These are phyloP conservation scores for Neonectria ditissima DNA, from an alignment of 2,329 filamentous ascomycete species.

Conservation along the genomic window DNA sequence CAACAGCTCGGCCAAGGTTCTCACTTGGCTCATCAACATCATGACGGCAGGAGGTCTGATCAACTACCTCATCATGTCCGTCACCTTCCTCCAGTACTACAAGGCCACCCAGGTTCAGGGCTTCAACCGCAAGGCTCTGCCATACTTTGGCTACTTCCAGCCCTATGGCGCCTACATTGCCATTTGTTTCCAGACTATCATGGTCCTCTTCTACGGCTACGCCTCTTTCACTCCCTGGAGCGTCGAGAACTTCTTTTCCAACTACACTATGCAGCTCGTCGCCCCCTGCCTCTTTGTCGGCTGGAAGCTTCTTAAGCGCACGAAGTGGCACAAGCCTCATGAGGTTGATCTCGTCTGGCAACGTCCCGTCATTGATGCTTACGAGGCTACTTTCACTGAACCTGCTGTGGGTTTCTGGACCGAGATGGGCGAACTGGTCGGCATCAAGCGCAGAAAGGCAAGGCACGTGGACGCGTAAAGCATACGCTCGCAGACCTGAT, in stretches of 20 bases:
- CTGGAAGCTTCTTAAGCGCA: constrained; percentile 74
- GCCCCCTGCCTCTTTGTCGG: constrained; percentile 64
- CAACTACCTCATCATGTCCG: constrained; percentile 68
- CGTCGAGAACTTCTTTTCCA: constrained; percentile 60
- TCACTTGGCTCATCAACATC: constrained; percentile 67
- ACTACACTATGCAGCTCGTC: constrained; percentile 69
- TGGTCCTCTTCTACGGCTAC: constrained; percentile 68
- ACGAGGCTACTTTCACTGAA: constrained; percentile 63
- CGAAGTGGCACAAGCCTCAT: constrained; percentile 62
- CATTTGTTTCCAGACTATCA: constrained; percentile 54
- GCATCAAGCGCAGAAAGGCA: constrained; percentile 31
- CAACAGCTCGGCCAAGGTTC: constrained; percentile 60
- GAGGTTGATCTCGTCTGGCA: constrained; percentile 73
- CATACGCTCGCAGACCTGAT: neutral
- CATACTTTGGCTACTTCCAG: constrained; percentile 70
- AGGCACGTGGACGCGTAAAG: constrained; percentile 16
- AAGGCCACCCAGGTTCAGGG: constrained; percentile 65
- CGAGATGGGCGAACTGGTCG: constrained; percentile 56
- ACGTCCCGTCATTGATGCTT: constrained; percentile 68
- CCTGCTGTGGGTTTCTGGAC: constrained; percentile 66
- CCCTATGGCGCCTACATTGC: constrained; percentile 67
- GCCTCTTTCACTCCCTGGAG: constrained; percentile 62
- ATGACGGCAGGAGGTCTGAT: constrained; percentile 70
- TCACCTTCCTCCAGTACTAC: constrained; percentile 61
- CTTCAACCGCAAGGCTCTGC: constrained; percentile 63